Percentiles rank a stretch among this genome's conserved stretches.
phyloP scores from a whole-genome alignment of 73 alveolate species.

The Tetrahymena borealis region DNA sequence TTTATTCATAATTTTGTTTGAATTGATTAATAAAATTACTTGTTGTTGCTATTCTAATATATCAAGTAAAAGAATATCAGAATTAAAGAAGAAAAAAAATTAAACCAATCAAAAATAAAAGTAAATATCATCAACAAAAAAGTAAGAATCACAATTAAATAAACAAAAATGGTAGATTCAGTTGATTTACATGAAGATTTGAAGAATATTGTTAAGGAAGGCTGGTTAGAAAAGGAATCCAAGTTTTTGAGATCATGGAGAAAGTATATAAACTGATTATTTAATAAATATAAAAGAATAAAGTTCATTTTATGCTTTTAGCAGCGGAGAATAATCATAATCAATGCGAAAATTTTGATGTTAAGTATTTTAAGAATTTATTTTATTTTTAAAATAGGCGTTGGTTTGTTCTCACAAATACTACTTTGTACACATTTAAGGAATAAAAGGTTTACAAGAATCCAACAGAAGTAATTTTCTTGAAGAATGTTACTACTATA shows the following conservation, averaged over 20 bases:
- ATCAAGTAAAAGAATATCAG: neutral
- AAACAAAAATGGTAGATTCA: neutral
- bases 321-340: neutral
- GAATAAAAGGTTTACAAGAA: constrained; percentile 54
- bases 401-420: constrained; percentile 69
- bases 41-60: neutral
- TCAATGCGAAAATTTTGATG: neutral
- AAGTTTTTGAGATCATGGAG: constrained; percentile 79
- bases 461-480: constrained; percentile 77
- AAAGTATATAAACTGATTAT: constrained; percentile 43
- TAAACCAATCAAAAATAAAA: neutral
- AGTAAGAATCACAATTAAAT: neutral
- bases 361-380: neutral
- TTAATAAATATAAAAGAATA: neutral
- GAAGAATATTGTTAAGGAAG: constrained; percentile 74
- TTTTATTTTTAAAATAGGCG: constrained; percentile 29
- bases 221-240: constrained; percentile 77
- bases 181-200: constrained; percentile 18
- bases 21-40: neutral
- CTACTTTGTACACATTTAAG: constrained; percentile 66
- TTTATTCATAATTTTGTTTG: neutral
- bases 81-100: neutral
- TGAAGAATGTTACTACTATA: constrained; percentile 64
- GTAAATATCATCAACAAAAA: neutral
- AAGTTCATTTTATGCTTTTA: neutral